Conservation (phyloP, 164 flowering plant genomes). For the Magnolia kwangsiensis region DNA sequence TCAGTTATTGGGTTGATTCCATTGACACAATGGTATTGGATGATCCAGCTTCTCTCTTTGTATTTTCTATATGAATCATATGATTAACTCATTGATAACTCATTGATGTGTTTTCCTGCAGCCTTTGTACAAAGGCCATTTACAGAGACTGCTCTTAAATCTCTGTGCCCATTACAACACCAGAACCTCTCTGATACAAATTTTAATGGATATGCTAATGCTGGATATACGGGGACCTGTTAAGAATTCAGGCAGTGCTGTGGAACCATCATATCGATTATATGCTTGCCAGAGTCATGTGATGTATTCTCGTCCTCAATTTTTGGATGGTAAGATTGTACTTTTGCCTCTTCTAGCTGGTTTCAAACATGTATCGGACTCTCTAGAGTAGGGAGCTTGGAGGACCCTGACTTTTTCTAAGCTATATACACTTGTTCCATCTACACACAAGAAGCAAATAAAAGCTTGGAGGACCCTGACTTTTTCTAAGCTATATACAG, state of each 20-base stretch:
- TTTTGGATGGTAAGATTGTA: slow-evolving; percentile 63
- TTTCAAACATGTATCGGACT: no score
- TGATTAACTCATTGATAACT: background rate
- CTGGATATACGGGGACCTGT: slow-evolving; percentile 53
- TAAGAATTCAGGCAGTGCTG: slow-evolving; percentile 23
- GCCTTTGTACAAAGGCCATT: slow-evolving; percentile 85
- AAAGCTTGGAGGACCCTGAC: no score
- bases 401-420: no score
- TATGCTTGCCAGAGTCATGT: slow-evolving; percentile 86
- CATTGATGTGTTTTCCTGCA: slow-evolving; percentile 33
- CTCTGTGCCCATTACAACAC: slow-evolving; percentile 87
- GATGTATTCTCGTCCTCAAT: slow-evolving; percentile 88
- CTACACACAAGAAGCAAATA: no score
- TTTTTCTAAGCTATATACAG: no score
- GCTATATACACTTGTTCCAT: no score
- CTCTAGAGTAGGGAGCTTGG: no score
- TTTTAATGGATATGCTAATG: slow-evolving; percentile 85
- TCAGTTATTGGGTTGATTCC: no score
- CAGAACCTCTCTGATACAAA: slow-evolving; percentile 59
- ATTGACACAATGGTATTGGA: no score
- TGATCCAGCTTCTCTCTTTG: background rate
- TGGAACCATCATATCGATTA: slow-evolving; percentile 66
- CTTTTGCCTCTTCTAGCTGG: background rate
- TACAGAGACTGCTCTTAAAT: slow-evolving; percentile 88
- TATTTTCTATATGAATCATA: background rate